Base-by-base conservation (phyloP, 2,329 filamentous ascomycete species). In the Acephala macrosclerotiorum region DNA sequence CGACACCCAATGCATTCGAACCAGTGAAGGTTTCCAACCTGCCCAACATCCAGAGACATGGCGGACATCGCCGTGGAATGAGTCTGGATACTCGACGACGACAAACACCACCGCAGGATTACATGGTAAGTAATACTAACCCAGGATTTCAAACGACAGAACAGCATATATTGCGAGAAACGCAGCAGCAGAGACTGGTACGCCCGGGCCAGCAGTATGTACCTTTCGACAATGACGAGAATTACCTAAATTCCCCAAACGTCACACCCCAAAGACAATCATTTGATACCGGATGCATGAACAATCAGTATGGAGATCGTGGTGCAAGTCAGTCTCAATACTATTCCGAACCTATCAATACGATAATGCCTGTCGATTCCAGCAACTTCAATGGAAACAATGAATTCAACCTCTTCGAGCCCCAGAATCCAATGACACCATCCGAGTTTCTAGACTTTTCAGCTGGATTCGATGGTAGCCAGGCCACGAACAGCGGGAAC, bases 131-230 rank as follows among this genome's bases (percentile, higher is more conserved):
- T 82, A 84, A 78, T 79, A 85, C 83, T 85, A 85, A 86, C 83
- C 75, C 79, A 84, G 83, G 83, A 85, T 78, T 76, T 73, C 72
- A 75, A 74, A 80, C 82, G 81, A 76, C 73, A 76, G 82, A 83
- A 86, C 91, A 94, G 87, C 91, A 93, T 87, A 85, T 88, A 82
- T 87, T 93, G 89, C 91, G 90, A 90, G 91, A 92, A 92, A 87
- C 91, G 89, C 93, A 95, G 88, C 89, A 92, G 89, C 92, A 94
- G 84, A 88, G 88, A 87, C 86, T 89, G 86, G 87, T 87, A 87
- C 89, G 91, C 88, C 91, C 91, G 88, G 90, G 91, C 86, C 84
- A 73, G 66, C 69, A 73, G 45, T 75, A 72, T 64, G 49, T 64
- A 18, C 67, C 68, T 56, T 74, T 71, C 67, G 74, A 74, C 70